Evolutionary conservation across 1,284 basidiomycete species (phyloP), one percentile per base, ranked within the genome.

Genomic region (Cerioporus squamosus): DNA sequence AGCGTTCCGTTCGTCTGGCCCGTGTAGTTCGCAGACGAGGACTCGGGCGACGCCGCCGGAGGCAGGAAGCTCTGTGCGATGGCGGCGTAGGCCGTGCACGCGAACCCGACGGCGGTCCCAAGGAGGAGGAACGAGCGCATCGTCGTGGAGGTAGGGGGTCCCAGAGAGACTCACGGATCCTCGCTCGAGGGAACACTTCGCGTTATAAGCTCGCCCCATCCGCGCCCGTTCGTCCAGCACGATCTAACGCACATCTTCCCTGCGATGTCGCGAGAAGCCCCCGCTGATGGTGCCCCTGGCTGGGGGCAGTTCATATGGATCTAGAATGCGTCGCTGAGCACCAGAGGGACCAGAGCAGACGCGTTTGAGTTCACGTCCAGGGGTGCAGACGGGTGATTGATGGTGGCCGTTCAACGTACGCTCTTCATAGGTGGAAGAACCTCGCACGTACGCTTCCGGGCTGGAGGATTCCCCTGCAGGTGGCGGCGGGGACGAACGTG

Each of bases 1-100:
- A 80, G 71, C 23, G 79, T 77, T 46, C 69, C 70, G 67, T 81
- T 81, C 57, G 64, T 72, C 53, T 59, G 53, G 15, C 79, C 80
- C 23, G 68, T 71, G 63, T 80, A 80, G 67, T 73, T 70, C 15
- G 64, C 55, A 1, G 74, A 75, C 23, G 68, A 59, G 42, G 67
- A 64, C 38, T 68, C 62, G 5, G 80, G 79, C 33, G 73, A 73
- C 10, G 64, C 39, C 0, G 75, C 72, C 6, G 80, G 76, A 6
- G 77, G 70, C 39, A 56, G 63, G 67, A 81, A 82, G 44, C 60
- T 62, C 59, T 75, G 74, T n/a, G 72, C 74, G 60, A 68, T 61
- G 15, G 71, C 68, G 2, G 67, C 70, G 52, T 36, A 56, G 6
- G 66, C 67, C 14, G 65, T 40, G 24, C 61, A 43, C n/a, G 65